Evolutionary conservation across 179 eudicot genomes (phyloP), one percentile per base, ranked within the genome.

Genomic region (Corrigiola litoralis): DNA sequence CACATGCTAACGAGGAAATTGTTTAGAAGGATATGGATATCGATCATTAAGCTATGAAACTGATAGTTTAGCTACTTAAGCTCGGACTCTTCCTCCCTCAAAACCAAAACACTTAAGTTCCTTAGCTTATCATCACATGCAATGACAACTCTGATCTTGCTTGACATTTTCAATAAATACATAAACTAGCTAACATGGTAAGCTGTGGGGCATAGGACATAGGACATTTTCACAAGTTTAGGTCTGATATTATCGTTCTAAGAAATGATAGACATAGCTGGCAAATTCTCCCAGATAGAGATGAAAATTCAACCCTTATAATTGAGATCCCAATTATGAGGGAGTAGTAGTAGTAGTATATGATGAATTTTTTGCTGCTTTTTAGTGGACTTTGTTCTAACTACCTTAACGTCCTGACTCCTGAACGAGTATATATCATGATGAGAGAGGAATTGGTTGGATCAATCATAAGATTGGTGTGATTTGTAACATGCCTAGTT

Each of bases 221-320:
- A n/a, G n/a, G n/a, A n/a, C n/a, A n/a, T n/a, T 40, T 40, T 40
- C 14, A n/a, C 14, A 40, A 40, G 45, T 40, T 48, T 48, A 3
- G 28, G 23, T 48, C 29, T 38, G 13, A 38, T 38, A 1, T 38
- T 38, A 2, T 38, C n/a, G n/a, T 63, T 47, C 23, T 47, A 68
- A 58, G 31, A 68, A 23, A 33, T 59, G 13, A 33, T 36, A 20
- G 6, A 18, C 6, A n/a, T 33, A 58, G 72, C 59, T 68, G 72
- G 21, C 66, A 36, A 58, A 59, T 47, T 38, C 63, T 45, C 24
- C 8, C 6, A 9, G 32, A 23, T 24, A 18, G 17, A 50, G 33
- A 38, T 68, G 32, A 58, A 48, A n/a, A 17, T 68, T 68, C 72
- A 68, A 68, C 72, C 66, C 65, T 68, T 59, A 68, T 68, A 33